Base-by-base conservation (phyloP, 2,329 filamentous ascomycete species). In the Anthostomella pinea region DNA sequence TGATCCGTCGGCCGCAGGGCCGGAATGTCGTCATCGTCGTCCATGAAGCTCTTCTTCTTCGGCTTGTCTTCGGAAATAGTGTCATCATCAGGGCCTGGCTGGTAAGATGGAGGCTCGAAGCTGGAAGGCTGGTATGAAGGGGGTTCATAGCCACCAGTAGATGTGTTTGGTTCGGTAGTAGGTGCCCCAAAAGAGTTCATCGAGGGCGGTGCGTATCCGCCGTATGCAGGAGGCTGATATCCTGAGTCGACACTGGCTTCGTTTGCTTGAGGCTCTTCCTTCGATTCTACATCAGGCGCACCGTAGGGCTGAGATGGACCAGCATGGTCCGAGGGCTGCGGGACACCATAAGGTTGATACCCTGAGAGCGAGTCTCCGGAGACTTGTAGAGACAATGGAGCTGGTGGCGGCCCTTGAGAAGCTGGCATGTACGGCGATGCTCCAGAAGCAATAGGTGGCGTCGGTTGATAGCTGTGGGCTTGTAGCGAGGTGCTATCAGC, bases 21-120 rank as follows among this genome's bases (percentile, higher is more conserved):
- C 20, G 79, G 68, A 27, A 85, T 73, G 40, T 85, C 79, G 46
- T 87, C 85, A 18, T 91, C 86, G 46, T 91, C 84, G 54, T 91
- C 83, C 75, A 93, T 86, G 52, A 88, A 81, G 15, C 77, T 80
- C 59, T 85, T 89, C 66, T 86, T 87, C 64, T 86, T 86, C 0
- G 75, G 70, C 50, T 77, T 83, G 6, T 75, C 68, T 8, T 69
- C 67, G 2, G 67, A 67, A 5, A 64, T 62, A 3, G 58, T 63
- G 6, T 75, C 70, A 11, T 72, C 71, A 10, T 68, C 66, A 2
- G 65, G 58, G 5, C 70, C 68, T 3, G 78, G 70, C 16, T 81
- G 70, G 30, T 78, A 73, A 2, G 76, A 73, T 0, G 75, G 75
- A 2, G 77, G 73, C 44, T 79, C 74, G 49, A 77, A 79, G 27